Conservation (phyloP, 345 rosid genomes). For the Sonneratia caseolaris region DNA sequence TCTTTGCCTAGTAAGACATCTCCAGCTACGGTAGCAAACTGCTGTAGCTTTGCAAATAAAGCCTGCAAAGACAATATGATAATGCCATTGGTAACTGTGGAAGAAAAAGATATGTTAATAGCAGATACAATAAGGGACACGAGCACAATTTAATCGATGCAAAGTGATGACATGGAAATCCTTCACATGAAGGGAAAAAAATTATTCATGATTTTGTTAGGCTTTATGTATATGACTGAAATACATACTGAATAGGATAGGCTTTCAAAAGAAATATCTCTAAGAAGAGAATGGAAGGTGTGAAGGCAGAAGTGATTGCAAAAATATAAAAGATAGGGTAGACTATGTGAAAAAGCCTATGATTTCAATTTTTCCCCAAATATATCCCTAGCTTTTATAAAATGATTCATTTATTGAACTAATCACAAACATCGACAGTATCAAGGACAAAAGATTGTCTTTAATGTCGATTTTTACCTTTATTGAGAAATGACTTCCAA, state of each 20-base stretch:
- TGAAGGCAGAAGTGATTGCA: no score
- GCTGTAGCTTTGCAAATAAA: constrained; percentile 87
- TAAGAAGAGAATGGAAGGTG: not conserved
- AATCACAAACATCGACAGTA: not conserved
- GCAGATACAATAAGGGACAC: not conserved
- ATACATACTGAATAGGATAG: not conserved
- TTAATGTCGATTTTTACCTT: not conserved
- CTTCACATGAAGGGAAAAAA: not conserved
- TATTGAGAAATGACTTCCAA: not conserved
- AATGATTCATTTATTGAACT: not conserved
- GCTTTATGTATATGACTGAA: not conserved
- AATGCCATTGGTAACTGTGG: not conserved
- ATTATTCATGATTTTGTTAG: not conserved
- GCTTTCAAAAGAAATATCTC: not conserved
- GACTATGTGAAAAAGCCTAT: no score
- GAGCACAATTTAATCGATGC: not conserved
- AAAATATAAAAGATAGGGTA: no score
- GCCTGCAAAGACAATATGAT: constrained; percentile 46
- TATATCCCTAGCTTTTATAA: no score
- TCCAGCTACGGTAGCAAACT: constrained; percentile 87
- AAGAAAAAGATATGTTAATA: not conserved
- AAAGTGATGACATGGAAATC: not conserved
- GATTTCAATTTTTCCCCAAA: no score
- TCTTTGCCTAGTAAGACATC: constrained; percentile 87
- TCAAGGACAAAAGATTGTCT: not conserved